A percentile compares a stretch with the other conserved stretches of the same genome.
phyloP scores from a whole-genome alignment of 495 filamentous ascomycete species.

The Pyrenula aspistea region DNA sequence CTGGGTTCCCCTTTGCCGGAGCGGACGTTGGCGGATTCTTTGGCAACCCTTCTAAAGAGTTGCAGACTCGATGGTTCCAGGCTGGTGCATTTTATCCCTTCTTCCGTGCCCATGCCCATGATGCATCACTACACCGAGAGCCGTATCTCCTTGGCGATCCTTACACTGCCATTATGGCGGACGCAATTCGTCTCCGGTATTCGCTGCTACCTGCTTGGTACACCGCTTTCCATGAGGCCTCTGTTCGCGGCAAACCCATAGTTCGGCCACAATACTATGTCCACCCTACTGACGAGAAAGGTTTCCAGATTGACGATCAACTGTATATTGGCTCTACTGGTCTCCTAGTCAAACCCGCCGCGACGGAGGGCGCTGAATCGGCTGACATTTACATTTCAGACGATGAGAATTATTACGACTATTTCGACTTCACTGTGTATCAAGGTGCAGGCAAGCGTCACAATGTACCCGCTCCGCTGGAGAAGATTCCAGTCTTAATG shows the following conservation, averaged over 20 bases:
- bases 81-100: slow-evolving; percentile 96
- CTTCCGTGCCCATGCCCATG: slow-evolving; percentile 96
- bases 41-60: slow-evolving; percentile 83
- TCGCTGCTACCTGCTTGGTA: slow-evolving; percentile 90
- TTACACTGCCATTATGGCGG: slow-evolving; percentile 72
- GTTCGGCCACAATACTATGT: slow-evolving; percentile 84
- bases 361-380: slow-evolving; percentile 56
- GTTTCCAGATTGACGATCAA: slow-evolving; percentile 84
- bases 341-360: slow-evolving; percentile 78
- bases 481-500: slow-evolving; percentile 81
- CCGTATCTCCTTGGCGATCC: slow-evolving; percentile 82
- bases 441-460: slow-evolving; percentile 53
- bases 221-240: slow-evolving; percentile 86
- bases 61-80: slow-evolving; percentile 92
- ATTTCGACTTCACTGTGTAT: slow-evolving; percentile 73
- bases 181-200: slow-evolving; percentile 81
- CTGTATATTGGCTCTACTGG: slow-evolving; percentile 82
- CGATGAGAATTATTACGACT: slow-evolving; percentile 82
- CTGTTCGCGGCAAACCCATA: slow-evolving; percentile 71
- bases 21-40: slow-evolving; percentile 98
- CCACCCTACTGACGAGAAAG: slow-evolving; percentile 74
- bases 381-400: slow-evolving; percentile 79
- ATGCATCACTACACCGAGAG: slow-evolving; percentile 86
- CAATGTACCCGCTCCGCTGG: slow-evolving; percentile 62
- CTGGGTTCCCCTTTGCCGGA: slow-evolving; percentile 87